Base-by-base conservation (phyloP, 2,329 filamentous ascomycete genomes). In the Pseudogymnoascus sp. region DNA sequence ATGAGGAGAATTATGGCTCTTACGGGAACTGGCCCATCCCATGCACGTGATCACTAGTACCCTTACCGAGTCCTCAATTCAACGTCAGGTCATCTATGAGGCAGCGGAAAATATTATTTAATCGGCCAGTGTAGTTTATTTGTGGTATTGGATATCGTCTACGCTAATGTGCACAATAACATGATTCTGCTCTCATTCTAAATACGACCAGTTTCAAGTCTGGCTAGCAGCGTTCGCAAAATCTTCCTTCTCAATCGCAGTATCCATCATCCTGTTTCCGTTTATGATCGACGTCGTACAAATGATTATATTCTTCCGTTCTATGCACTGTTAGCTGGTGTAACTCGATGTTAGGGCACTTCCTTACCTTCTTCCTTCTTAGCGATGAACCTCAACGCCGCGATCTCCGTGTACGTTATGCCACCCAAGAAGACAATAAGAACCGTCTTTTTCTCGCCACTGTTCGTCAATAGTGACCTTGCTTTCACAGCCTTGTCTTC, bases 371-470 rank as follows among this genome's bases (percentile, higher is more conserved):
- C 82, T 83, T 94, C 86, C 72, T 92, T 86, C 70, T 85, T 85
- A 8, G 89, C 90, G 66, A 99, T 87, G 71, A 96, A 97, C 59
- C 95, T 82, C 70, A 99, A 72, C 18, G 95, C 94, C 38, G 95
- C 91, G 71, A 99, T 92, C 74, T 99, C 94, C 0, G 94, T 92
- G 70, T 95, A 96, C 0, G 91, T 96, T 60, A 99, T 89, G 1
- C 94, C 95, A n/a, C 94, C 94, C 15, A 99, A 77, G 74, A 97
- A 97, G 66, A 97, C 95, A n/a, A 99, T 86, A 69, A 96, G 89
- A 0, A 95, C 87, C 0, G 89, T 92, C 77, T 96, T 95, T 71
- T 85, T 85, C 57, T 83, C 83, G 13, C 82, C 82, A 56, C 78
- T 84, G 0, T 91, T 90, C 52, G 90, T 89, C 37, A 99, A 77